These are phyloP conservation scores for Neonectria hederae DNA, from an alignment of 2,329 filamentous ascomycete genomes.

Conservation along the genomic window DNA sequence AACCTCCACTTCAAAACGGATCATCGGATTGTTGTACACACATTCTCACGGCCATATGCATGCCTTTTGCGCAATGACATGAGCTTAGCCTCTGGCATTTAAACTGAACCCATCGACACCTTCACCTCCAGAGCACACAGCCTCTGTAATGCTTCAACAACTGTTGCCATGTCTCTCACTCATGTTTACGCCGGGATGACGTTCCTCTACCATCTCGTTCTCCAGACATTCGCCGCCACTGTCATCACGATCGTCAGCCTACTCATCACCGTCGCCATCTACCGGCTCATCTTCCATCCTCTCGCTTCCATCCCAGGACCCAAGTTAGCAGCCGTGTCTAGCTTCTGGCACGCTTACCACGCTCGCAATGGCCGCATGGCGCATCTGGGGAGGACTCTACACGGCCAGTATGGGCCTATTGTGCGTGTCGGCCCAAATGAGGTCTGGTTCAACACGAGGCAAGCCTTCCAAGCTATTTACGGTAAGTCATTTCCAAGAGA, in stretches of 20 bases:
- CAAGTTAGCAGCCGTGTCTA: constrained; percentile 56
- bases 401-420: constrained; percentile 57
- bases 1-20: background rate
- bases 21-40: background rate
- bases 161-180: constrained; percentile 21
- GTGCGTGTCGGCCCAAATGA: constrained; percentile 65
- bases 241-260: constrained; percentile 24
- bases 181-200: constrained; percentile 14
- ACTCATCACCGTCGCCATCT: constrained; percentile 39
- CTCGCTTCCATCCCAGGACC: constrained; percentile 59
- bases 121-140: background rate
- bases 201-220: background rate
- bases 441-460: constrained; percentile 60
- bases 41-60: background rate
- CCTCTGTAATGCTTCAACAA: constrained; percentile 25
- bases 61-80: background rate
- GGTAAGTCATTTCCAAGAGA: constrained; percentile 43
- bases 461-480: constrained; percentile 60
- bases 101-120: background rate
- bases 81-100: too few relatives aligned
- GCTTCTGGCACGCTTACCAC: constrained; percentile 58
- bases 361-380: constrained; percentile 55
- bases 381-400: constrained; percentile 54
- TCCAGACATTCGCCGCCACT: constrained; percentile 7
- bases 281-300: constrained; percentile 56